Percentiles rank a stretch among this genome's conserved stretches.
phyloP scores from a whole-genome alignment of 176 grass and related monocot species.

The Juncus inflexus region DNA sequence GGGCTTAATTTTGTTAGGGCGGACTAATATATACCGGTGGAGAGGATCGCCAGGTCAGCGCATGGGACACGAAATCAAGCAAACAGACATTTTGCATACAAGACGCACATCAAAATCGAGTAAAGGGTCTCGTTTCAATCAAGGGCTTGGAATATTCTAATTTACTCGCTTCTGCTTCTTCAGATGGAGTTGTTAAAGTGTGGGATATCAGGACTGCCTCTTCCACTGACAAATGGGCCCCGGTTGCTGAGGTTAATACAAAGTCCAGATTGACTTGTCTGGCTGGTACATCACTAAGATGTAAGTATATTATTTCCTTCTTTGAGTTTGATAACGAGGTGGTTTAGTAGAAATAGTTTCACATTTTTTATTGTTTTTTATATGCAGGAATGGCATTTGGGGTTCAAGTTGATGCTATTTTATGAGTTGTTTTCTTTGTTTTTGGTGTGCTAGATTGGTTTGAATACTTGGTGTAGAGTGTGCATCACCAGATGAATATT shows the following conservation, averaged over 20 bases:
- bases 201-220: constrained; percentile 70
- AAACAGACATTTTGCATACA: constrained; percentile 63
- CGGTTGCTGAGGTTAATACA: constrained; percentile 73
- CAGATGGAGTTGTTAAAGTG: constrained; percentile 78
- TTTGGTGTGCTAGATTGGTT: no score
- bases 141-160: constrained; percentile 47
- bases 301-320: constrained; percentile 37
- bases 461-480: no score
- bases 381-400: no score
- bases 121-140: constrained; percentile 73
- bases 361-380: no score
- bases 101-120: constrained; percentile 64
- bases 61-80: constrained; percentile 77
- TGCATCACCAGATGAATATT: no score
- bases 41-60: constrained; percentile 63
- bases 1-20: constrained; percentile 40
- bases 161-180: constrained; percentile 72
- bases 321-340: not conserved
- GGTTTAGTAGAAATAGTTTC: no score
- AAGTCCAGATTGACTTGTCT: constrained; percentile 93
- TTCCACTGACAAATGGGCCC: constrained; percentile 50
- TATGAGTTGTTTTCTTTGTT: no score
- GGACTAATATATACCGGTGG: constrained; percentile 69
- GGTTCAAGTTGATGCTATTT: no score
- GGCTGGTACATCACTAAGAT: constrained; percentile 74